These are phyloP conservation scores for Penicillium odoratum DNA, from an alignment of 495 filamentous ascomycete species.

Conservation along the genomic window DNA sequence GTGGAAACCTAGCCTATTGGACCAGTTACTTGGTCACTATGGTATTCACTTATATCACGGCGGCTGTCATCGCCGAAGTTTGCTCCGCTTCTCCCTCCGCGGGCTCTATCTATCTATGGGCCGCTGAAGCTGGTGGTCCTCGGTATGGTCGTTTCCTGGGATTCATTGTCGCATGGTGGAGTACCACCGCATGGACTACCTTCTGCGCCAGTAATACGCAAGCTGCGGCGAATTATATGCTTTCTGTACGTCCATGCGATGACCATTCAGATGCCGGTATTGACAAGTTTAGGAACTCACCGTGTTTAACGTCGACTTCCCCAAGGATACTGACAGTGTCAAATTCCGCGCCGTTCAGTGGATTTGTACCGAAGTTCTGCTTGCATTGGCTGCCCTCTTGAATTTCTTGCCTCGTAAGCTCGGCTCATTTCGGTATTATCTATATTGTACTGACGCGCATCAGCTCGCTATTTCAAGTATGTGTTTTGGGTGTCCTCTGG, in stretches of 20 bases:
- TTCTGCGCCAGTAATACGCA: conserved; percentile 57
- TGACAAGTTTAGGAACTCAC: conserved; percentile 44
- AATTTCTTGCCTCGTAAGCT: conserved; percentile 48
- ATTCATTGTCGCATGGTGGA: conserved; percentile 60
- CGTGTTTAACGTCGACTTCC: conserved; percentile 52
- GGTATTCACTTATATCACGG: conserved; percentile 58
- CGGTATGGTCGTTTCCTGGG: conserved; percentile 53
- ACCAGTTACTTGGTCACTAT: conserved; percentile 57
- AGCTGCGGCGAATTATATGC: conserved; percentile 55
- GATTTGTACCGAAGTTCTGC: conserved; percentile 51
- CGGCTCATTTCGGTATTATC: not conserved
- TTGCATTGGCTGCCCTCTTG: conserved; percentile 46
- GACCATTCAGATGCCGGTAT: not conserved
- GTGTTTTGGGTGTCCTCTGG: conserved; percentile 51
- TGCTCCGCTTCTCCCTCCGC: conserved; percentile 57
- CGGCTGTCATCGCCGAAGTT: conserved; percentile 56
- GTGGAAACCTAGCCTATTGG: conserved; percentile 58
- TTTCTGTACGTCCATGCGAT: conserved; percentile 37
- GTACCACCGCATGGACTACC: conserved; percentile 60
- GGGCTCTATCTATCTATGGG: conserved; percentile 59
- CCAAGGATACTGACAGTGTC: conserved; percentile 46
- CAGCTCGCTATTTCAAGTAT: conserved; percentile 43
- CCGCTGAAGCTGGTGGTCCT: conserved; percentile 55
- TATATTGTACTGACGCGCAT: conserved; percentile 18
- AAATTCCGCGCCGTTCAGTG: conserved; percentile 58